These are phyloP conservation scores for Amoebophrya sp. DNA, from an alignment of 169 alveolate genomes.

Conservation along the genomic window DNA sequence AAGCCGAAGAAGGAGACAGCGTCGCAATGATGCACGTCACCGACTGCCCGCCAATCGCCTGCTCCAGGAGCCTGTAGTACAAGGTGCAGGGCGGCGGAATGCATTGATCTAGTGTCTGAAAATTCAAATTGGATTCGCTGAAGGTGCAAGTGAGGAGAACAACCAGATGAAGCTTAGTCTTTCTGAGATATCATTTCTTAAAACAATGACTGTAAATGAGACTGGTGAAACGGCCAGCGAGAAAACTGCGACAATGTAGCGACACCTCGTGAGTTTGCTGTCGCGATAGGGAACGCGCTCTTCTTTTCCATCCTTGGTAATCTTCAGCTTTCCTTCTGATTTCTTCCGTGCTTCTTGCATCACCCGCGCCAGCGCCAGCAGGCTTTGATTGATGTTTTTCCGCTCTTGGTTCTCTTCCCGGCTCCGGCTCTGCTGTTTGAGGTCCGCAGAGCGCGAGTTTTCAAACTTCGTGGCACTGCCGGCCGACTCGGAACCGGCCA, in stretches of 20 bases:
- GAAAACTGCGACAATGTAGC: too few relatives aligned
- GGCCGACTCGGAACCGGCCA: not conserved
- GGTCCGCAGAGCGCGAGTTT: not conserved
- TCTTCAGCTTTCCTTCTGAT: not conserved
- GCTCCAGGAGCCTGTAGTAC: not conserved
- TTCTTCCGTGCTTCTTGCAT: not conserved
- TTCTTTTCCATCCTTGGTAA: too few relatives aligned
- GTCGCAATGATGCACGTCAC: not conserved
- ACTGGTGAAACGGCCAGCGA: too few relatives aligned
- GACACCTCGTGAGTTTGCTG: not conserved
- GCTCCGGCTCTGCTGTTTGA: too few relatives aligned
- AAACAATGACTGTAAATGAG: too few relatives aligned
- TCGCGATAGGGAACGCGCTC: not conserved
- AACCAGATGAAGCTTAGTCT: too few relatives aligned
- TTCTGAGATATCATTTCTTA: too few relatives aligned
- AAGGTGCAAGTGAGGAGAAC: too few relatives aligned
- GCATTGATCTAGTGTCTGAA: too few relatives aligned
- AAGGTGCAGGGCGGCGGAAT: too few relatives aligned
- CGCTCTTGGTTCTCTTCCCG: not conserved
- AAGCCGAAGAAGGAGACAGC: not conserved
- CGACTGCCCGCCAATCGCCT: not conserved
- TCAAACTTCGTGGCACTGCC: not conserved
- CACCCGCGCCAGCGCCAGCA: not conserved
- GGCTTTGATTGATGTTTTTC: not conserved
- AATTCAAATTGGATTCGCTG: too few relatives aligned